Evolutionary conservation across 495 filamentous ascomycete species (phyloP).

Genomic region (Daldinia bambusicola): DNA sequence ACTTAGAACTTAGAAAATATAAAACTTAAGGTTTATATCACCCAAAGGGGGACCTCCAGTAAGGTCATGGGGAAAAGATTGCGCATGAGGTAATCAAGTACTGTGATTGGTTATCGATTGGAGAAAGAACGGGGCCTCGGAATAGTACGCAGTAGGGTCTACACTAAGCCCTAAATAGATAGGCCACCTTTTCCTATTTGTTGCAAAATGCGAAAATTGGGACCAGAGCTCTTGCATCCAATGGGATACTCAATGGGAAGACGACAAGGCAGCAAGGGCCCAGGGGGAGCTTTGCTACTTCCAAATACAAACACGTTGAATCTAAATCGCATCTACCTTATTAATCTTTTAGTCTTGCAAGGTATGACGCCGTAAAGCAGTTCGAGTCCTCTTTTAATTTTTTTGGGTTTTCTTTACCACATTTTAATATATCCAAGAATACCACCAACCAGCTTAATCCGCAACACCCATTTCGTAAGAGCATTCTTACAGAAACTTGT

Average conservation of each 20-base stretch:
- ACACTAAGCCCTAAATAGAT: slow-evolving; percentile 21
- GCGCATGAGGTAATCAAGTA: background rate
- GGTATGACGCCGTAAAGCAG: slow-evolving; percentile 23
- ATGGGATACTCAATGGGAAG: background rate
- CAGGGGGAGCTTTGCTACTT: slow-evolving; percentile 9
- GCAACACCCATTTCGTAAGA: slow-evolving; percentile 9
- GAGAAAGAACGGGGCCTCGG: slow-evolving; percentile 1
- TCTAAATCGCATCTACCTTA: background rate
- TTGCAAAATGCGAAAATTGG: slow-evolving; percentile 4
- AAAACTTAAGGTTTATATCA: no score
- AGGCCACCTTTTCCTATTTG: slow-evolving; percentile 45
- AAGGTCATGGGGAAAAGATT: slow-evolving; percentile 4
- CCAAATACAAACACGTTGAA: background rate
- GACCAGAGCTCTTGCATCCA: slow-evolving; percentile 9
- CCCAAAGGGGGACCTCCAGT: no score
- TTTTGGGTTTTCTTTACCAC: background rate
- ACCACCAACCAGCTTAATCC: background rate
- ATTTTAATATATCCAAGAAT: background rate
- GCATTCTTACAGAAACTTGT: background rate
- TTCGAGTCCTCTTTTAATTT: background rate
- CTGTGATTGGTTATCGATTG: background rate
- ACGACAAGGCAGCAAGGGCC: background rate
- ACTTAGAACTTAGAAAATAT: no score
- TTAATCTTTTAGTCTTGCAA: slow-evolving; percentile 3
- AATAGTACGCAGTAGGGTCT: background rate